Base-by-base conservation (phyloP, 495 filamentous ascomycete species). In the Trichoderma asperelloides region DNA sequence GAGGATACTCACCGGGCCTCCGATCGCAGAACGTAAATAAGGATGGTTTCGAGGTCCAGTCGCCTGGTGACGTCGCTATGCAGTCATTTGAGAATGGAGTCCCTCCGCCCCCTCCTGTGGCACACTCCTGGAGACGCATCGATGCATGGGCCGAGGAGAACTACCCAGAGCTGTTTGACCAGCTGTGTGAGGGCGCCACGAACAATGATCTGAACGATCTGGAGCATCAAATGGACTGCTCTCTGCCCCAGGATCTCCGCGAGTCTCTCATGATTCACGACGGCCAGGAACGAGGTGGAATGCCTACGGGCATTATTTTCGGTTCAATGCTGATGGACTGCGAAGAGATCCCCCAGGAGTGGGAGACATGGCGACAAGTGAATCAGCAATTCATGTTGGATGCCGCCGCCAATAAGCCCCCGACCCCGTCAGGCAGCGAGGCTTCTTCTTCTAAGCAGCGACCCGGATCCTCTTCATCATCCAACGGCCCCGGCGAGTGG, bases 301-400 rank as follows among this genome's bases (percentile, higher is more conserved):
- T 85, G 67, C 95, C 95, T 1, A 97, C 95, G 0, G 95, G 95
- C 68, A 87, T 97, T 66, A 86, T 99, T 49, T 98, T 99, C 74
- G 85, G 93, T 45, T 87, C 84, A 72, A 99, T 99, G 95, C 81
- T 98, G 57, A 84, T 99, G 60, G 95, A 99, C 73, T 99, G 95
- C 75, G 95, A 99, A 75, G 95, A 99, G 76, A 97, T 99, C 65
- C 88, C 98, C 8, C 91, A 97, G 77, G 95, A 99, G 77, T 98
- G 95, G 91, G 88, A 89, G 69, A 96, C 97, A 73, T 99, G 95
- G 95, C 88, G 89, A 70, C 87, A 85, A 67, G 95, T 99, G 68
- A 96, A 96, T 75, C 86, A 91, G 64, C 92, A 97, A 74, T 96
- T 89, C 72, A 82, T 98, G 57, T 81, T 82, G 23, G 78, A 82